phyloP scores from a whole-genome alignment of 208 protist genomes.

The Phytomonas francai region DNA sequence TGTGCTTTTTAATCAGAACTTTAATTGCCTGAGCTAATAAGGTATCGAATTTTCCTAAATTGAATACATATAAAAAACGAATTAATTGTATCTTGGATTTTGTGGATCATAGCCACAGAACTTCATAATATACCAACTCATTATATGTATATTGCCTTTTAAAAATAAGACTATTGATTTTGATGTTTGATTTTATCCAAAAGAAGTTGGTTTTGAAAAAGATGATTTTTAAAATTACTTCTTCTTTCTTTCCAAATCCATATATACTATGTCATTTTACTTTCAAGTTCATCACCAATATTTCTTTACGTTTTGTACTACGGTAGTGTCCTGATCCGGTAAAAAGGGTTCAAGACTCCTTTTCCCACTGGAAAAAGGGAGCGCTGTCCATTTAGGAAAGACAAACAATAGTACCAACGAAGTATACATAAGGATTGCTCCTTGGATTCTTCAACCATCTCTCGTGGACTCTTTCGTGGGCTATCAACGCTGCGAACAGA shows the following conservation, averaged over 20 bases:
- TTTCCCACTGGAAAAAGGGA: no score
- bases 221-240: constrained; percentile 8
- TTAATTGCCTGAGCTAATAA: constrained; percentile 3
- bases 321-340: neutral
- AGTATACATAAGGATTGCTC: neutral
- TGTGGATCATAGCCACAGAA: neutral
- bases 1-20: neutral
- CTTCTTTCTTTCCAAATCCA: neutral
- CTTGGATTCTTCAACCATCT: constrained; percentile 5
- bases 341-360: neutral
- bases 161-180: neutral
- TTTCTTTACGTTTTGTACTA: constrained; percentile 7
- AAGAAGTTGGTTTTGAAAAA: neutral
- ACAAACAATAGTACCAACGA: neutral
- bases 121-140: neutral
- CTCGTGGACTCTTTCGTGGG: neutral
- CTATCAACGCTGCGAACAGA: constrained; percentile 2
- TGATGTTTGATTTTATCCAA: neutral
- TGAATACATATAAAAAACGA: neutral
- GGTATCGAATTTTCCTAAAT: neutral
- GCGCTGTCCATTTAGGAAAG: neutral
- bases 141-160: neutral
- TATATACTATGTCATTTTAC: constrained; percentile 2
- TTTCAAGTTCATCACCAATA: constrained; percentile 1
- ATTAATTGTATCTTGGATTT: neutral